Evolutionary conservation across 148 eudicot species (phyloP), one percentile per base, ranked within the genome.

Genomic region (Amaranthus hypochondriacus): DNA sequence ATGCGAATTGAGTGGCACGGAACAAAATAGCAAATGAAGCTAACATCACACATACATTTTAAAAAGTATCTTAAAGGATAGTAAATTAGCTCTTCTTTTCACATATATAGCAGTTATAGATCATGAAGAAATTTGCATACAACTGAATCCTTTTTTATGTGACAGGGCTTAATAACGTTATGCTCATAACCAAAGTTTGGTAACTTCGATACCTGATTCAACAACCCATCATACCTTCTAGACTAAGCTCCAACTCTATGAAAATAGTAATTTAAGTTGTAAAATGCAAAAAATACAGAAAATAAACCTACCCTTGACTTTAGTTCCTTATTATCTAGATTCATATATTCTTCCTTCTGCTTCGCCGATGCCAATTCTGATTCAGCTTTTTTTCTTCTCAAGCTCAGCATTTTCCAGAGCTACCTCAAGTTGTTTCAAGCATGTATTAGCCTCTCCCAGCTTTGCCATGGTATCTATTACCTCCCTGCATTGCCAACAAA

Each of bases 401-500:
- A 85, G 88, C 74, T 87, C 86, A 70, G 92, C 85, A 56, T 83
- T 77, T 78, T 80, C 96, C 69, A 89, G 79, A 78, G 90, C 90
- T 49, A 90, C 77, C 81, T 89, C 91, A 43, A 90, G 70, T 78
- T 89, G 88, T 79, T 89, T 92, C 78, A 86, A 52, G 68, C 74
- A 82, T 63, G 89, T 81, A 78, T 81, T 88, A 52, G 84, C 89
- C 81, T 92, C 97, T 60, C 97, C 88, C 54, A 87, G 78, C 77
- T 81, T 92, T 83, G 79, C 75, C 91, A 89, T 90, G 92, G 85
- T 77, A 60, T 89, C 94, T 75, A 92, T 73, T 77, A 92, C 89
- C 83, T 96, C 94, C 78, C 99, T 96, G 85, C 53, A 75, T 74
- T 62, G 69, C 74, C 48, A 76, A 49, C 63, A 47, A 57, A 66